phyloP scores from a whole-genome alignment of 2,329 filamentous ascomycete species.

The Septoria petroselini region DNA sequence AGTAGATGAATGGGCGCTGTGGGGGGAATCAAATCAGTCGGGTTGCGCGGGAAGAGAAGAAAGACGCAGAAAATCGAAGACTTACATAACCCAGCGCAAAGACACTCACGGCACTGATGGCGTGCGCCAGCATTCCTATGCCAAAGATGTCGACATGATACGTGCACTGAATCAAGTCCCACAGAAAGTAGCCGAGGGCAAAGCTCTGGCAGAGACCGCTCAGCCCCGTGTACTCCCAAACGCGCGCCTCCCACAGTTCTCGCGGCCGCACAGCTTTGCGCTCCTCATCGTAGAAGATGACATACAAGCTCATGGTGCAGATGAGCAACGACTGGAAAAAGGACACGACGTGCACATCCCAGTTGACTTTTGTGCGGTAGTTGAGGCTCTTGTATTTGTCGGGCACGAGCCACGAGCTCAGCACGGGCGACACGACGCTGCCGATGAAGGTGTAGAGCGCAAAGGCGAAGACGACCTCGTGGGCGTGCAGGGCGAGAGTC shows the following conservation, averaged over 20 bases:
- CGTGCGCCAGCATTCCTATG: conserved; percentile 73
- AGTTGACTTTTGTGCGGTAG: conserved; percentile 66
- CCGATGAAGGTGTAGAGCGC: conserved; percentile 67
- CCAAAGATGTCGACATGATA: conserved; percentile 70
- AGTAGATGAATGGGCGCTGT: conserved; percentile 79
- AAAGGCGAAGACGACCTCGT: conserved; percentile 68
- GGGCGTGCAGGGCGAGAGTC: conserved; percentile 70
- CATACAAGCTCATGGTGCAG: conserved; percentile 69
- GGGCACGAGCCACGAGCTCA: conserved; percentile 63
- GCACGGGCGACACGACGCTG: conserved; percentile 61
- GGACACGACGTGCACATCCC: conserved; percentile 85
- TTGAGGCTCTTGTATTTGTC: conserved; percentile 61
- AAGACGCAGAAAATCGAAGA: too few relatives aligned
- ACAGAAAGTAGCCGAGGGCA: conserved; percentile 78
- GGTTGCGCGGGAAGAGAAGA: too few relatives aligned
- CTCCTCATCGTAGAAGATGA: conserved; percentile 67
- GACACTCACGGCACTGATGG: conserved; percentile 68
- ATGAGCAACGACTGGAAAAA: conserved; percentile 73
- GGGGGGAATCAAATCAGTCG: neutral
- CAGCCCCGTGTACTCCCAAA: conserved; percentile 75
- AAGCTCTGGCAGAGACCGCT: conserved; percentile 71
- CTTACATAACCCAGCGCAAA: conserved; percentile 78
- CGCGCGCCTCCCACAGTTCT: conserved; percentile 61
- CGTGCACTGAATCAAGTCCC: conserved; percentile 71
- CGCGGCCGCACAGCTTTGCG: conserved; percentile 45